Base-by-base conservation (phyloP, 176 grass and related monocot genomes). In the Oryza glaberrima region DNA sequence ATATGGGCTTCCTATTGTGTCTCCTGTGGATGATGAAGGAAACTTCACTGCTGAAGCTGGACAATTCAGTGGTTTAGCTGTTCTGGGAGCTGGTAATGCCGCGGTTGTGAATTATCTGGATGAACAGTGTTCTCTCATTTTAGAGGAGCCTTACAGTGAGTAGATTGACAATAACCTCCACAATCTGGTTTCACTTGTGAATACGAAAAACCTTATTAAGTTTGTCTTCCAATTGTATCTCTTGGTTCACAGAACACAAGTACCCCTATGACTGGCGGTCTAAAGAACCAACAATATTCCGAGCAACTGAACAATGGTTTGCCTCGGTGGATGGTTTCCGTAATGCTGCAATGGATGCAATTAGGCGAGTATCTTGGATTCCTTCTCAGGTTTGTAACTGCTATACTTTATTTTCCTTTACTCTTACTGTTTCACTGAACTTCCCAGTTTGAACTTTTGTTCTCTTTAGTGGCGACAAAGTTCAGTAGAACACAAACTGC, bases 261-360 rank as follows among this genome's bases (percentile, higher is more conserved):
- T 98, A 98, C 78, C 96, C 96, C 35, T 98, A 98, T 88, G 96
- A 95, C 66, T 98, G 96, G 96, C 94, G 96, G 90, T 95, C 96
- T 20, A 94, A 98, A 84, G 94, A 98, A 81, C 96, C 96, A 90
- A 98, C 96, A 70, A 95, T 98, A 79, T 93, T 98, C 41, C 92
- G 96, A 85, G 96, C 96, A 79, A 98, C 96, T 67, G 93, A 95
- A 69, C 96, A 98, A 72, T 98, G 96, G 96, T 98, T 98, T 86
- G 96, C 96, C 72, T 98, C 96, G 46, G 89, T 98, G 75, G 96
- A 98, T 77, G 96, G 91, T 86, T 98, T 98, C 58, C 93, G 96
- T 30, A 84, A 95, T 84, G 80, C 93, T 86, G 96, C 91, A 81
- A 91, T 98, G 93, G 96, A 95, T 91, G 96, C 96, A 76, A 98